Evolutionary conservation across 2,329 filamentous ascomycete genomes (phyloP), one percentile per base, ranked within the genome.

Genomic region (Colletotrichum caudatum): DNA sequence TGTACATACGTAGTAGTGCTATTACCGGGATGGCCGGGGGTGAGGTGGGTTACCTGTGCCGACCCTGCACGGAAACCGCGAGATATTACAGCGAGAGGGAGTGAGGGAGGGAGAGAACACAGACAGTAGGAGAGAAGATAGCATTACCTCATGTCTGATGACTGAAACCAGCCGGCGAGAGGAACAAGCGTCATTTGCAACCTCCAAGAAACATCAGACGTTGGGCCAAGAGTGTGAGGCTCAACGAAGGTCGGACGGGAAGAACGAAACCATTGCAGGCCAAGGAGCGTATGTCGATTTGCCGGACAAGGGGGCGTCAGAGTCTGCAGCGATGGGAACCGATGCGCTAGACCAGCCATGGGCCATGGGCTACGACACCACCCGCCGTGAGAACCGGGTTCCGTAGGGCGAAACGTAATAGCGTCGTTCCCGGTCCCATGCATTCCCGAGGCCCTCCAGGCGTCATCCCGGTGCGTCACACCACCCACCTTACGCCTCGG

Each of bases 221-320:
- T 71, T 71, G 65, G 46, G 69, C 65, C 69, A 71, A 71, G 69
- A 59, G 26, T 20, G 33, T 71, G 69, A 59, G 69, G 69, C 69
- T 71, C 69, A 71, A 68, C 59, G 41, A 16, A 16, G 58, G 48
- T 64, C 20, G 11, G 51, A 59, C 35, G 48, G 39, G n/a, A 53
- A 53, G 18, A 48, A 48, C 39, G 58, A 37, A 58, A 46, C 33
- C 35, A 56, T 35, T n/a, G 16, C 56, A 41, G 63, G 68, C 68
- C 69, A 71, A 71, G 64, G 23, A 57, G 35, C n/a, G n/a, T n/a
- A n/a, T n/a, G 33, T 48, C 58, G 59, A 71, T 64, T 64, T 71
- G 59, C 69, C 69, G 69, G 56, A 35, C 69, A 56, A 64, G 69
- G 65, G 69, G 60, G 68, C 48, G 62, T 50, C 54, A 26, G 9